Conservation (phyloP, 495 filamentous ascomycete genomes). For the Monascus purpureus region DNA sequence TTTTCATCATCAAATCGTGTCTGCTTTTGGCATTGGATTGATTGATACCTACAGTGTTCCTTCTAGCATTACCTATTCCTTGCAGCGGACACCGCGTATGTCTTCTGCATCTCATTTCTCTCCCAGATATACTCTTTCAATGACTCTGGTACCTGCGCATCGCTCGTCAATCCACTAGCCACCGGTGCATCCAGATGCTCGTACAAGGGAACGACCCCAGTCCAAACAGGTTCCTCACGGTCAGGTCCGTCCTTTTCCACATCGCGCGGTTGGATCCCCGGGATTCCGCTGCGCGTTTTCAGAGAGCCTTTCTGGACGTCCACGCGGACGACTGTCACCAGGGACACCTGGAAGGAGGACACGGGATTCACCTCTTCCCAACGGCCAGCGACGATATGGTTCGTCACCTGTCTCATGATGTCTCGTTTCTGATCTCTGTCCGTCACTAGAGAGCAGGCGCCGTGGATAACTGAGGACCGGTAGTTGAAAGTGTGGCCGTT, state of each 20-base stretch:
- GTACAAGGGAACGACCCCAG: slow-evolving; percentile 1
- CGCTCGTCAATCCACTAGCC: not conserved
- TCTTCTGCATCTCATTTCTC: slow-evolving; percentile 1
- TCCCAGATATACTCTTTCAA: not conserved
- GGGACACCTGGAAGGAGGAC: slow-evolving; percentile 3
- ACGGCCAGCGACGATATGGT: slow-evolving; percentile 39
- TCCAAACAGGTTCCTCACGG: slow-evolving; percentile 1
- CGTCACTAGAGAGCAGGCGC: slow-evolving; percentile 39
- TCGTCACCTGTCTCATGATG: slow-evolving; percentile 52
- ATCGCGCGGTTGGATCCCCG: slow-evolving; percentile 1
- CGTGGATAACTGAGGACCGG: slow-evolving; percentile 50
- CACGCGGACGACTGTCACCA: slow-evolving; percentile 1
- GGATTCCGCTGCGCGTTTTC: slow-evolving; percentile 1
- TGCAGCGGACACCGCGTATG: no score
- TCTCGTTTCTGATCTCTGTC: slow-evolving; percentile 44
- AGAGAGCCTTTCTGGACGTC: not conserved
- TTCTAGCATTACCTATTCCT: no score
- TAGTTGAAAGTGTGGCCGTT: slow-evolving; percentile 56
- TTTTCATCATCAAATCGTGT: no score
- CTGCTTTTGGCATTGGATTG: not conserved
- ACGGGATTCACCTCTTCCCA: slow-evolving; percentile 21
- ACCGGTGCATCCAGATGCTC: slow-evolving; percentile 1
- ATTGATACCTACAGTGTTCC: no score
- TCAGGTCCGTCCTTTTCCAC: slow-evolving; percentile 1
- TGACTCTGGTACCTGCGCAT: not conserved